phyloP scores from a whole-genome alignment of 306 rosid genomes.

The Hippophae rhamnoides region DNA sequence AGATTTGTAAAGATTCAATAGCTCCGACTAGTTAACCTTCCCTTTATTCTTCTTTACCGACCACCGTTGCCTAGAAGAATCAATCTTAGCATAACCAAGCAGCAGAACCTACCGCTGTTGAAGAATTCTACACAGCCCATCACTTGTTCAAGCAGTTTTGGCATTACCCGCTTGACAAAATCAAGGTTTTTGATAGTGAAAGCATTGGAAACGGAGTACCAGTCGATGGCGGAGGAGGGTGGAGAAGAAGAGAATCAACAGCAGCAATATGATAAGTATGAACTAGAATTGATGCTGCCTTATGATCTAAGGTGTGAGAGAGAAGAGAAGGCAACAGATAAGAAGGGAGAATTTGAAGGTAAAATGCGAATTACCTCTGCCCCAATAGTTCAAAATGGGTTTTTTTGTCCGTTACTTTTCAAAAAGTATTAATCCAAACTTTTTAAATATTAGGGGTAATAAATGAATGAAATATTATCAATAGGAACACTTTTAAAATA shows the following conservation, averaged over 20 bases:
- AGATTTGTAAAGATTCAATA: constrained; percentile 16
- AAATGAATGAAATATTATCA: no score
- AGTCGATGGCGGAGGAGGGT: constrained; percentile 28
- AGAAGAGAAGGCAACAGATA: no score
- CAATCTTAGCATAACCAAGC: constrained; percentile 14
- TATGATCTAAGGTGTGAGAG: constrained; percentile 47
- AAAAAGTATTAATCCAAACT: background rate
- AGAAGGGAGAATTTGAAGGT: no score
- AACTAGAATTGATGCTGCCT: constrained; percentile 75
- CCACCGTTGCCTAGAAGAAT: constrained; percentile 38
- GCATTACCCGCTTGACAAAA: constrained; percentile 26
- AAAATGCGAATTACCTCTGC: no score
- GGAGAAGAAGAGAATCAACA: constrained; percentile 4
- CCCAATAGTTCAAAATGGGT: no score
- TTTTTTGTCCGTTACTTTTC: background rate
- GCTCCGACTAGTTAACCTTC: constrained; percentile 43
- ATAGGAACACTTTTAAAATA: no score
- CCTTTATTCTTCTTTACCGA: constrained; percentile 29
- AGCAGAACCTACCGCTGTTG: constrained; percentile 27
- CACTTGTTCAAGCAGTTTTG: constrained; percentile 21
- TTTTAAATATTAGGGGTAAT: no score
- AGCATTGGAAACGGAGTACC: constrained; percentile 53
- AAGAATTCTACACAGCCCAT: constrained; percentile 21
- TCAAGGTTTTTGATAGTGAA: constrained; percentile 29
- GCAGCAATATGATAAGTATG: constrained; percentile 59